Base-by-base conservation (phyloP, 108 stramenopile species). In the Cyclostephanos tholiformis region DNA sequence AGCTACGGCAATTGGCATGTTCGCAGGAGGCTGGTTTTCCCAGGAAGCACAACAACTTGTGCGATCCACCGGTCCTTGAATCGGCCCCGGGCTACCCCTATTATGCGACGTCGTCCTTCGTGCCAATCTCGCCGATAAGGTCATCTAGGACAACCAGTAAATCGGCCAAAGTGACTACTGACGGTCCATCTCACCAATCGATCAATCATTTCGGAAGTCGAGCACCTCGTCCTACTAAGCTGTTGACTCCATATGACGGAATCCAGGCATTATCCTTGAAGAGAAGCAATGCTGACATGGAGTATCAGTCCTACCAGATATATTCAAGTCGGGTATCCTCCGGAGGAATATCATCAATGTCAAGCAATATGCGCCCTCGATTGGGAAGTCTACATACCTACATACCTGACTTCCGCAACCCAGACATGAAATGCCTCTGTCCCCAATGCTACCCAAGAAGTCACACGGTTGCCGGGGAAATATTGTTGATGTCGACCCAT, bases 81-180 rank as follows among this genome's bases (percentile, higher is more conserved):
- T 4, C 61, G 38, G 61, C 36, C 5, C 39, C 30, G 12, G 53
- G 53, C 53, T 55, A 55, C 26, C 53, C 23, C 8, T 19, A 0
- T 14, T 62, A 62, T 44, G 29, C 36, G 36, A 22, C 38, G 11
- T 3, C 61, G 38, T 62, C 61, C 19, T 62, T 62, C 61, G 61
- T 62, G n/a, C 41, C 39, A 2, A 41, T 62, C 12, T 62, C 61
- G 8, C 61, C 61, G 6, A 62, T 62, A 1, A 38, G 39, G n/a
- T 30, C 61, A 14, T 62, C 61, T 10, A 29, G 41, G 38, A 23
- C 2, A 0, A 11, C 41, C n/a, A 23, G 20, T 5, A 44, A 22
- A 22, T 22, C 59, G 32, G 2, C 35, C 3, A 60, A 26, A 6
- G 36, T 29, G 26, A 0, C 23, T 12, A 27, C 14, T 4, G 10